phyloP scores from a whole-genome alignment of 179 eudicot genomes.

The Spinacia oleracea region DNA sequence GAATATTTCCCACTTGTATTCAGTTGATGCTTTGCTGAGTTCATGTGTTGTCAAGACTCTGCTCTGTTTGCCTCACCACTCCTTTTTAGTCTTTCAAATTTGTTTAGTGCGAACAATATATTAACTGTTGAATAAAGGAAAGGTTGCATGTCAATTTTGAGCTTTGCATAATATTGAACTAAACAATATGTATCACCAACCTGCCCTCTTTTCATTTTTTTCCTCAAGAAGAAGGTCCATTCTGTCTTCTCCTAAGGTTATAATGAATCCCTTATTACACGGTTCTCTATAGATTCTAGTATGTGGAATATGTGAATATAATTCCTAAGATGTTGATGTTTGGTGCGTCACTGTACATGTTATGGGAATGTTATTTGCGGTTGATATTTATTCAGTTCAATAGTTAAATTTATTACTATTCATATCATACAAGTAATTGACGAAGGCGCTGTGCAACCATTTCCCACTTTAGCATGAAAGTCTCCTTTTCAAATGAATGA shows the following conservation, averaged over 20 bases:
- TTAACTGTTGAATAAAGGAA: neutral
- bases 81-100: conserved; percentile 7
- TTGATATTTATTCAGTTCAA: neutral
- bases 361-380: neutral
- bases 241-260: neutral
- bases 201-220: neutral
- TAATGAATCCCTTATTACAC: neutral
- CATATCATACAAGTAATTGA: neutral
- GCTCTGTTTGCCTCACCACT: neutral
- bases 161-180: neutral
- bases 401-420: neutral
- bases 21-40: neutral
- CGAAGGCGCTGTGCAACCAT: neutral
- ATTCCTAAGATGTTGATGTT: neutral
- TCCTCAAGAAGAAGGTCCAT: neutral
- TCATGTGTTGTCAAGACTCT: neutral
- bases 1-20: neutral
- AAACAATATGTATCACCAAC: neutral
- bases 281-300: neutral
- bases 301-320: neutral
- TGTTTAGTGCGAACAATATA: neutral
- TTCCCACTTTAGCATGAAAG: neutral
- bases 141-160: neutral
- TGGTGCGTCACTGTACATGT: neutral
- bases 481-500: neutral